Evolutionary conservation across 257 asterid genomes (phyloP).

Genomic region (Salvia splendens): DNA sequence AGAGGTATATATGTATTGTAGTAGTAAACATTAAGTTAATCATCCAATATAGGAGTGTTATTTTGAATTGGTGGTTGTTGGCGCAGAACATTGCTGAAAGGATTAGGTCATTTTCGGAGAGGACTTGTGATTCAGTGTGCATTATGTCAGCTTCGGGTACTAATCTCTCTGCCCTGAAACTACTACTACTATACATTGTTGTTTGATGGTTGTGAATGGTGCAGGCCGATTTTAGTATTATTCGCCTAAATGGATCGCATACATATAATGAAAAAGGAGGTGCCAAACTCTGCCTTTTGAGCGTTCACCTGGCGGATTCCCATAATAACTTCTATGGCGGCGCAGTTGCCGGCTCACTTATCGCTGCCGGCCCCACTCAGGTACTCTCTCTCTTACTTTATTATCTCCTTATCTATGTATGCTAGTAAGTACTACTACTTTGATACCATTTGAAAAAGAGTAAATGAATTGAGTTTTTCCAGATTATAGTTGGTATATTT

Average conservation of each 20-base stretch:
- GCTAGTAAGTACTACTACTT: too few relatives aligned
- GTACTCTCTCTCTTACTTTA: conserved; percentile 1
- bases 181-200: too few relatives aligned
- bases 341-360: conserved; percentile 35
- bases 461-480: not conserved
- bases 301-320: conserved; percentile 33
- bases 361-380: conserved; percentile 41
- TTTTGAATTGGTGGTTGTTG: not conserved
- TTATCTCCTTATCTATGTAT: too few relatives aligned
- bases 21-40: not conserved
- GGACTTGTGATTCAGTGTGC: conserved; percentile 39
- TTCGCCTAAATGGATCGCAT: conserved; percentile 41
- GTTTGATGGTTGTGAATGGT: not conserved
- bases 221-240: conserved; percentile 39
- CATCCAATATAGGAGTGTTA: not conserved
- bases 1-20: conserved; percentile 33
- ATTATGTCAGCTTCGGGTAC: conserved; percentile 46
- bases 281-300: conserved; percentile 33
- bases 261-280: conserved; percentile 31
- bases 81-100: conserved; percentile 46
- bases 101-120: conserved; percentile 38
- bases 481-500: conserved; percentile 37
- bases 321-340: conserved; percentile 42
- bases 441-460: too few relatives aligned
- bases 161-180: conserved; percentile 31